Conservation (phyloP, 306 rosid species). For the Castanea sativa region DNA sequence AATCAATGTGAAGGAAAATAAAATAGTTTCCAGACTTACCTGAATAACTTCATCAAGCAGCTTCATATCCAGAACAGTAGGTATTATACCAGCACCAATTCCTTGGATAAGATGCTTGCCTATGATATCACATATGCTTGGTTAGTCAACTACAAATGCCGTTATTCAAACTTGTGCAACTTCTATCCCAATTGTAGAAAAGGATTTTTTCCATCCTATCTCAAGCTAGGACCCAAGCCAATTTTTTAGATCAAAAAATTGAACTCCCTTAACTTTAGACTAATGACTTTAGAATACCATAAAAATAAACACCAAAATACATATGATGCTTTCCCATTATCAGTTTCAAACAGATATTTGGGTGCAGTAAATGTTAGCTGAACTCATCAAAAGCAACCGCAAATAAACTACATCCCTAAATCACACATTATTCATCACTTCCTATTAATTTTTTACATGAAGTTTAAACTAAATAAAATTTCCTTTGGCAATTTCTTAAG, state of each 20-base stretch:
- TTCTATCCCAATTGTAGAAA: constrained; percentile 2
- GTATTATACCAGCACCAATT: constrained; percentile 68
- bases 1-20: not conserved
- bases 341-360: not conserved
- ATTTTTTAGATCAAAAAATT: not conserved
- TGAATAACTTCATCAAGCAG: constrained; percentile 69
- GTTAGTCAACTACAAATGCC: constrained; percentile 15
- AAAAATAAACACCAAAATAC: not conserved
- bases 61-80: constrained; percentile 48
- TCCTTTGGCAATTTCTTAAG: not conserved
- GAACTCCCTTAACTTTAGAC: not conserved
- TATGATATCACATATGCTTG: constrained; percentile 9
- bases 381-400: not conserved
- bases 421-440: not conserved
- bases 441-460: not conserved
- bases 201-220: not conserved
- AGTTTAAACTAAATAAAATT: not conserved
- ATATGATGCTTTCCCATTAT: not conserved
- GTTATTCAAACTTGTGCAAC: constrained; percentile 30
- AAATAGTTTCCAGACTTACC: constrained; percentile 29
- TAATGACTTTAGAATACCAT: not conserved
- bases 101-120: constrained; percentile 86
- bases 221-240: not conserved
- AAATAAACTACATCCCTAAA: not conserved
- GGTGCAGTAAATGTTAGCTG: not conserved